Percentiles rank a stretch among this genome's conserved stretches.
These are phyloP conservation scores for Silene uniflora DNA, from an alignment of 148 eudicot species.

Conservation along the genomic window DNA sequence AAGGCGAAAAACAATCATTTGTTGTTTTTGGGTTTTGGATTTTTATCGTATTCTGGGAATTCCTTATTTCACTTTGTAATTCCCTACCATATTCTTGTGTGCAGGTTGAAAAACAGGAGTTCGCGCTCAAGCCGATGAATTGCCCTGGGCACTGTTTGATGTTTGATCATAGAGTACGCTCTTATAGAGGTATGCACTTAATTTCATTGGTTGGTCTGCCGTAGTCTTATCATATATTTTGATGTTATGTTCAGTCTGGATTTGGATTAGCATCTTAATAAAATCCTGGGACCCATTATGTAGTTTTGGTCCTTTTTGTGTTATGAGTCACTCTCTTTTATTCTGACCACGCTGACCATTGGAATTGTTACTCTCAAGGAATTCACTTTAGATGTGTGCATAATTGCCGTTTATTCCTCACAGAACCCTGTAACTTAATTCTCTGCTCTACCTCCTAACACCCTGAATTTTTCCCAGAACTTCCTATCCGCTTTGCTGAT, in stretches of 20 bases:
- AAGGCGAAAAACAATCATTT: too few relatives aligned
- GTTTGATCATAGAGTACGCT: constrained; percentile 95
- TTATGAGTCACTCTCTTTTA: background rate
- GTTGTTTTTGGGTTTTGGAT: too few relatives aligned
- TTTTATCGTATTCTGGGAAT: too few relatives aligned
- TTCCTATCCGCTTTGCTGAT: constrained; percentile 95
- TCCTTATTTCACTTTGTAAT: too few relatives aligned
- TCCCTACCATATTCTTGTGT: background rate
- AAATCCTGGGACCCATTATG: background rate
- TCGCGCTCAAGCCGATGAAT: constrained; percentile 95
- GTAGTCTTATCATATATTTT: background rate
- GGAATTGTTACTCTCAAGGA: too few relatives aligned
- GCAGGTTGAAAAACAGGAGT: constrained; percentile 81
- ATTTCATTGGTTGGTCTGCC: background rate
- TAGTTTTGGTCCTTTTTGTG: background rate
- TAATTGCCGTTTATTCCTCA: background rate
- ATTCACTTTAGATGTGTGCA: too few relatives aligned
- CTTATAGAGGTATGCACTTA: constrained; percentile 65
- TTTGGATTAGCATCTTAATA: background rate
- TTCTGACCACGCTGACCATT: background rate
- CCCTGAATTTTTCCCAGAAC: constrained; percentile 51
- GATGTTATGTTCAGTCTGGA: background rate
- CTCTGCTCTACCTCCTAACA: background rate
- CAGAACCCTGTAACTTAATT: background rate
- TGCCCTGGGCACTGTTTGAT: constrained; percentile 97